Evolutionary conservation across 2,329 filamentous ascomycete species (phyloP), one percentile per base, ranked within the genome.

Genomic region (Nothomitra cinnamomea): DNA sequence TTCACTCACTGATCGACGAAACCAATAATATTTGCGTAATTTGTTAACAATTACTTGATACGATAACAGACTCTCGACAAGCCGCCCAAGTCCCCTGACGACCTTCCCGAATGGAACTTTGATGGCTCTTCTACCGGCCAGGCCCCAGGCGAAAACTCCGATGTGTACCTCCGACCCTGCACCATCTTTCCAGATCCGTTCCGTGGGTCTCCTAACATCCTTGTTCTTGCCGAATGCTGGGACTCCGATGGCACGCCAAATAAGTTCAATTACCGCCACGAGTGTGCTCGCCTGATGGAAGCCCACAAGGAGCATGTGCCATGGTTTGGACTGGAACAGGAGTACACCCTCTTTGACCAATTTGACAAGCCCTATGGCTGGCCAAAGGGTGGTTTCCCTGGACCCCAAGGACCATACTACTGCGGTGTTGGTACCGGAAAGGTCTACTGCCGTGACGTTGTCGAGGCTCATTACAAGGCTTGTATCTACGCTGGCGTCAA

Each of bases 321-420:
- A 66, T 96, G 90, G 92, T 98, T 96, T 72, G 92, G 92, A 72
- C 82, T 98, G 17, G 90, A 95, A 69, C 90, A 96, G 69, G 90
- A 96, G 72, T 96, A 96, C 79, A 96, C 87, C 57, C 82, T 94
- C 47, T 83, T 96, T 62, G 89, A 90, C 65, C 72, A 81, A 61
- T 79, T 83, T 62, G 85, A 88, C 70, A 84, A 87, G 72, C 92
- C 92, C 54, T 95, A 88, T 65, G 92, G 92, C 73, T 94, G 87
- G 86, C 85, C 85, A 66, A 79, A 79, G 71, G 82, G 83, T 65
- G 87, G 87, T 65, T 94, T 83, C 83, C 88, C 88, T 59, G 88
- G 85, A 68, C 87, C 89, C 61, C 88, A 94, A 73, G 88, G 88
- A 60, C 87, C 87, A 58, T 94, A 94, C 79, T 95, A 94, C 83